These are phyloP conservation scores for Trichosanthes cucumerina DNA, from an alignment of 306 rosid species.

Conservation along the genomic window DNA sequence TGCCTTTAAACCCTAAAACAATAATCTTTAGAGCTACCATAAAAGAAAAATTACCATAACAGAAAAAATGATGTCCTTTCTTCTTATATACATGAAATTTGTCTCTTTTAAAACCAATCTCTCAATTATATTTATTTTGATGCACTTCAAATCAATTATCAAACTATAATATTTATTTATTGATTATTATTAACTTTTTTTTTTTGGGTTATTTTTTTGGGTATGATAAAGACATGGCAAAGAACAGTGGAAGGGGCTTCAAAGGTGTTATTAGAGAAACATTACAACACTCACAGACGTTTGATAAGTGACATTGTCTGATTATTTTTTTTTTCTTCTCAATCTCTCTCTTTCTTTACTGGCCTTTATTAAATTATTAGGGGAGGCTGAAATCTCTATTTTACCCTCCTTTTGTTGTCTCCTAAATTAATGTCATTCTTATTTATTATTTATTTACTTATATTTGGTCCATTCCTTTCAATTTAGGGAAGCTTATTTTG, in stretches of 20 bases:
- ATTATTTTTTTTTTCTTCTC: background rate
- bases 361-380: background rate
- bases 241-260: conserved; percentile 77
- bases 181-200: background rate
- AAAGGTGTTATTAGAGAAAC: conserved; percentile 70
- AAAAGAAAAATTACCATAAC: too few species aligned
- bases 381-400: background rate
- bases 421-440: background rate
- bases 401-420: background rate
- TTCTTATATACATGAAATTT: too few species aligned
- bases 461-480: background rate
- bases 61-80: too few species aligned
- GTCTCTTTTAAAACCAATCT: background rate
- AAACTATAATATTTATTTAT: background rate
- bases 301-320: conserved; percentile 58
- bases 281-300: conserved; percentile 72
- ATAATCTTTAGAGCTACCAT: too few species aligned
- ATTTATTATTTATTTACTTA: background rate
- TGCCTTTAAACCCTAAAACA: too few species aligned
- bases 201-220: too few species aligned
- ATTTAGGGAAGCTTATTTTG: background rate
- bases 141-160: background rate
- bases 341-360: background rate
- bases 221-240: conserved; percentile 60
- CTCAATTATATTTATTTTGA: background rate